These are phyloP conservation scores for Dactylellina drechsleri DNA, from an alignment of 2,329 filamentous ascomycete genomes.

Conservation along the genomic window DNA sequence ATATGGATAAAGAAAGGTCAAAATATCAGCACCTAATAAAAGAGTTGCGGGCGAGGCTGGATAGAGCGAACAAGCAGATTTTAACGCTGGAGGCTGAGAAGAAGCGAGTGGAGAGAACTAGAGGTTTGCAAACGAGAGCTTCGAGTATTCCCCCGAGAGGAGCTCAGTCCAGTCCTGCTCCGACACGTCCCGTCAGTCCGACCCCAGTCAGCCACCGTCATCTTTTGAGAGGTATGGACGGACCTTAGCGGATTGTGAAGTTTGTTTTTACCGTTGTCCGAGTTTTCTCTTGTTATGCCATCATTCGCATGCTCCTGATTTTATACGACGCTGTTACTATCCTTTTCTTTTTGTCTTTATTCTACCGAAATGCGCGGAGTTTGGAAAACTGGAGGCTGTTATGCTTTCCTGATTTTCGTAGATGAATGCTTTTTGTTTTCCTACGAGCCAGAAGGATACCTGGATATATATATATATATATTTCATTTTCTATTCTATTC, in stretches of 20 bases:
- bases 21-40: constrained; percentile 29
- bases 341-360: not conserved
- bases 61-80: constrained; percentile 30
- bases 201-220: constrained; percentile 21
- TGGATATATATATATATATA: not conserved
- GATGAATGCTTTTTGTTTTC: not conserved
- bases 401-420: constrained; percentile 1
- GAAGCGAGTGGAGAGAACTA: constrained; percentile 32
- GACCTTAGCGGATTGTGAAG: not conserved
- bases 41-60: constrained; percentile 30
- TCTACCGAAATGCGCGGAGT: constrained; percentile 1
- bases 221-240: constrained; percentile 25
- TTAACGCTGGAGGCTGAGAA: constrained; percentile 33
- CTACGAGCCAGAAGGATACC: not conserved
- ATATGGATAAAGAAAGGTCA: constrained; percentile 32
- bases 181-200: constrained; percentile 43
- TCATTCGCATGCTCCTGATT: not conserved
- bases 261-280: too few species aligned
- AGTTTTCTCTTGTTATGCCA: not conserved
- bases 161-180: constrained; percentile 45
- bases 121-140: constrained; percentile 34
- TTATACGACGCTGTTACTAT: not conserved
- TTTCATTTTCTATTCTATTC: not conserved
- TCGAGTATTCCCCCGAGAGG: constrained; percentile 43
- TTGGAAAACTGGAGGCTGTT: constrained; percentile 5